phyloP scores from a whole-genome alignment of 208 protist genomes.

The Acanthamoeba sp. region DNA sequence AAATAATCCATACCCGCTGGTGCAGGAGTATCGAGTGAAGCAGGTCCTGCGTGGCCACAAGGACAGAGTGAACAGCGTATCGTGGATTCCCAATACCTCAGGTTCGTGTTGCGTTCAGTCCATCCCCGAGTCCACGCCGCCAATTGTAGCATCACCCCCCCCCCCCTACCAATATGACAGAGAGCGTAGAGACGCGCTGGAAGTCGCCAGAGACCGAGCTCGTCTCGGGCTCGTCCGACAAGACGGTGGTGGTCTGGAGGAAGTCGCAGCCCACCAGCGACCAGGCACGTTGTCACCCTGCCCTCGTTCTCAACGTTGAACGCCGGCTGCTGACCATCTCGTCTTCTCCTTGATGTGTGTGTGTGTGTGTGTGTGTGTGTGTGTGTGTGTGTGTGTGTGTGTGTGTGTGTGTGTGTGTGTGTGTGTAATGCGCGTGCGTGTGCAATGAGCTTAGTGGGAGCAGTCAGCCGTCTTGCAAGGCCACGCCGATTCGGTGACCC shows the following conservation, averaged over 20 bases:
- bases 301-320: neutral
- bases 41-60: constrained; percentile 75
- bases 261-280: neutral
- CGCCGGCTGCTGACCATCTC: too few relatives aligned
- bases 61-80: constrained; percentile 80
- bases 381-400: neutral
- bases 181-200: constrained; percentile 43
- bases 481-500: constrained; percentile 35
- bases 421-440: too few relatives aligned
- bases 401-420: neutral
- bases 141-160: too few relatives aligned
- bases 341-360: neutral
- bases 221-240: constrained; percentile 78
- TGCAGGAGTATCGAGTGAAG: constrained; percentile 57
- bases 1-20: neutral
- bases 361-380: neutral
- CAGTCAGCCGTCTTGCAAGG: constrained; percentile 19
- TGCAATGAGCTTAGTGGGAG: too few relatives aligned
- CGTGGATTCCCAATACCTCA: constrained; percentile 75
- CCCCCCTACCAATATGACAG: neutral
- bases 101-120: neutral
- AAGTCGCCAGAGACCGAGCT: constrained; percentile 71
- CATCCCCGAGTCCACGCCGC: too few relatives aligned
- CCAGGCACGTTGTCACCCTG: neutral
- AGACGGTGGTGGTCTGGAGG: constrained; percentile 75